These are phyloP conservation scores for Pseudogymnoascus sp. DNA, from an alignment of 2,329 filamentous ascomycete genomes.

Conservation along the genomic window DNA sequence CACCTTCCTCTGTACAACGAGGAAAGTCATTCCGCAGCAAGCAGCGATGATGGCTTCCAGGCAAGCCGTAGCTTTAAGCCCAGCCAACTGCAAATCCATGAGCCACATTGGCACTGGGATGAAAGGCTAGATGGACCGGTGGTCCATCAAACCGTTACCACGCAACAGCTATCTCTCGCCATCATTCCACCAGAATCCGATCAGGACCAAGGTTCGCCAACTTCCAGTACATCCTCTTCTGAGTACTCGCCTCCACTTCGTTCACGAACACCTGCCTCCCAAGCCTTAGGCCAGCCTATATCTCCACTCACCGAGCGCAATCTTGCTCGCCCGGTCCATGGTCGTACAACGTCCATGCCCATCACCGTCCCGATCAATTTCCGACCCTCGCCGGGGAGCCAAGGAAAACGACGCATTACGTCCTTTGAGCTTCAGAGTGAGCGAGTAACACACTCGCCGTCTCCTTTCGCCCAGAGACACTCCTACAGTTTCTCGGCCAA, in stretches of 20 bases:
- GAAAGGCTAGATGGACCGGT: slow-evolving; percentile 52
- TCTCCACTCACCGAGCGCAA: slow-evolving; percentile 25
- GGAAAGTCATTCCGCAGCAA: background rate
- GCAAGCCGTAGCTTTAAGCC: slow-evolving; percentile 33
- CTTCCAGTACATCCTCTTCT: slow-evolving; percentile 28
- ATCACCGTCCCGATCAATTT: slow-evolving; percentile 32
- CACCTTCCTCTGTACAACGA: slow-evolving; percentile 47
- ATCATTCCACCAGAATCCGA: slow-evolving; percentile 36
- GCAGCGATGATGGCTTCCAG: slow-evolving; percentile 38
- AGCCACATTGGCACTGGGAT: slow-evolving; percentile 62
- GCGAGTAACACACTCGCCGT: slow-evolving; percentile 19
- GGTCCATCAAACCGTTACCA: slow-evolving; percentile 39
- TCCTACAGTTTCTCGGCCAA: slow-evolving; percentile 17
- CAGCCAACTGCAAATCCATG: slow-evolving; percentile 54
- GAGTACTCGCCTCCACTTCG: slow-evolving; percentile 20
- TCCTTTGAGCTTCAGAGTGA: slow-evolving; percentile 33
- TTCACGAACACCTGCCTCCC: slow-evolving; percentile 25
- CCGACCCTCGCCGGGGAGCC: slow-evolving; percentile 31
- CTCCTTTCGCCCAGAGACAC: slow-evolving; percentile 7
- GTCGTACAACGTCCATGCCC: slow-evolving; percentile 49
- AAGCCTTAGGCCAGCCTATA: slow-evolving; percentile 14
- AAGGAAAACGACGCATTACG: slow-evolving; percentile 39
- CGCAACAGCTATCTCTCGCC: slow-evolving; percentile 33
- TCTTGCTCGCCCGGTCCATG: slow-evolving; percentile 39
- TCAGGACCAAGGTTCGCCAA: slow-evolving; percentile 20